Percentiles rank a stretch among this genome's conserved stretches.
Conservation (phyloP, 2,329 filamentous ascomycete genomes). For the Microcyclospora pomicola region DNA sequence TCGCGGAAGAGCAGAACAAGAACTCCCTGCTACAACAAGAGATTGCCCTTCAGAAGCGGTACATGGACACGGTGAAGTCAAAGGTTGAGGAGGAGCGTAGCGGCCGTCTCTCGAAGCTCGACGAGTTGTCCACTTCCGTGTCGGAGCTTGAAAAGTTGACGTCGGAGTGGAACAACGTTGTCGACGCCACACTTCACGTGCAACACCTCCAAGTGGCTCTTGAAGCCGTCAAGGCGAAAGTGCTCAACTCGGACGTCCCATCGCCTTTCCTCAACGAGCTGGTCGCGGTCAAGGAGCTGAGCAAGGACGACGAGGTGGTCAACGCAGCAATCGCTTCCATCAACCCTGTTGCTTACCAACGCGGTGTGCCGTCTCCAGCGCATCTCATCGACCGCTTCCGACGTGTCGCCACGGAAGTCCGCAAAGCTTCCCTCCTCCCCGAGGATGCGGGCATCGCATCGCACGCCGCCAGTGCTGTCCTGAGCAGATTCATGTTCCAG, state of each 20-base stretch:
- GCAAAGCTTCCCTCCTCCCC: constrained; percentile 84
- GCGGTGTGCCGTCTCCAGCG: constrained; percentile 67
- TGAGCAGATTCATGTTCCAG: constrained; percentile 93
- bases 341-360: constrained; percentile 85
- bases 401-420: constrained; percentile 77
- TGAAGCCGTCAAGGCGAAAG: constrained; percentile 74
- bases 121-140: constrained; percentile 64
- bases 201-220: constrained; percentile 94
- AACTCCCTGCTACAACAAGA: constrained; percentile 87
- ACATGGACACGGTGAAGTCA: constrained; percentile 60
- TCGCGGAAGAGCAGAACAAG: constrained; percentile 68
- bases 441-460: constrained; percentile 89
- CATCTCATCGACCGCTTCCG: constrained; percentile 94
- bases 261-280: constrained; percentile 80
- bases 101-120: constrained; percentile 72
- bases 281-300: constrained; percentile 83
- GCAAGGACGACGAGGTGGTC: constrained; percentile 63
- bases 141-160: constrained; percentile 77
- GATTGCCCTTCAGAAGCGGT: constrained; percentile 73
- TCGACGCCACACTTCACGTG: constrained; percentile 81
- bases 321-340: constrained; percentile 93
- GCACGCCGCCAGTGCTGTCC: constrained; percentile 75
- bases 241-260: constrained; percentile 61
- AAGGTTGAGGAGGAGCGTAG: constrained; percentile 81
- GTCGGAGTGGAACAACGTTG: constrained; percentile 75